A percentile compares a stretch with the other conserved stretches of the same genome.
Evolutionary conservation across 202 grass and related monocot genomes (phyloP).

Genomic region (Schoenoplectus tabernaemontani): DNA sequence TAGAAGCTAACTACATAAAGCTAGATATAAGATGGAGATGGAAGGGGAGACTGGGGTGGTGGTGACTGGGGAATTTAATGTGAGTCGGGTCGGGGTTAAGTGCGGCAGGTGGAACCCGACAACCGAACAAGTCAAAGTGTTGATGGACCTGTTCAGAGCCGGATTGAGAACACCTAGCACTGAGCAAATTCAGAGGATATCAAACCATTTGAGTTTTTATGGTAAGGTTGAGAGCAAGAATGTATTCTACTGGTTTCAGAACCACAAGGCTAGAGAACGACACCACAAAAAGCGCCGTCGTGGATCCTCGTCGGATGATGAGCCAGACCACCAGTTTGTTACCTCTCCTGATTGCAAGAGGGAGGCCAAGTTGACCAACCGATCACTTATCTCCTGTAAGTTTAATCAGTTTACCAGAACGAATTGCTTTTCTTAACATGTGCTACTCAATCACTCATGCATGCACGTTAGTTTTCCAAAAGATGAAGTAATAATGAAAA

Average conservation of each 20-base stretch:
- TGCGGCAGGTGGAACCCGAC: conserved; percentile 88
- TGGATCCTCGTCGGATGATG: conserved; percentile 32
- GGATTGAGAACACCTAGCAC: conserved; percentile 87
- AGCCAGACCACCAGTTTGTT: conserved; percentile 33
- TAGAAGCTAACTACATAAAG: neutral
- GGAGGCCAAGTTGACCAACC: conserved; percentile 45
- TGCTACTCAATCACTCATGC: neutral
- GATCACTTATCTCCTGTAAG: conserved; percentile 46
- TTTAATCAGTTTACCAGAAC: neutral
- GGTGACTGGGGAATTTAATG: conserved; percentile 22
- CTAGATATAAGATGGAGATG: neutral
- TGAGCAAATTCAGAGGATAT: conserved; percentile 97
- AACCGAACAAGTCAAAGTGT: conserved; percentile 72
- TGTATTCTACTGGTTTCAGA: conserved; percentile 99
- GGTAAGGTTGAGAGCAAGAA: conserved; percentile 99
- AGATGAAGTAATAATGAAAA: neutral
- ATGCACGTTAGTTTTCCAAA: neutral
- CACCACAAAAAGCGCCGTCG: conserved; percentile 99
- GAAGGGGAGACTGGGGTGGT: conserved; percentile 29
- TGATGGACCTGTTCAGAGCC: conserved; percentile 73
- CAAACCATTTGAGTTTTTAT: conserved; percentile 75
- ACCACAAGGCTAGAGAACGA: conserved; percentile 98
- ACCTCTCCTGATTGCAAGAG: conserved; percentile 61
- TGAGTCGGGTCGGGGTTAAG: conserved; percentile 50
- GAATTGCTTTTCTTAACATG: neutral